Evolutionary conservation across 495 filamentous ascomycete genomes (phyloP).

Genomic region (Glutinoglossum americanum): DNA sequence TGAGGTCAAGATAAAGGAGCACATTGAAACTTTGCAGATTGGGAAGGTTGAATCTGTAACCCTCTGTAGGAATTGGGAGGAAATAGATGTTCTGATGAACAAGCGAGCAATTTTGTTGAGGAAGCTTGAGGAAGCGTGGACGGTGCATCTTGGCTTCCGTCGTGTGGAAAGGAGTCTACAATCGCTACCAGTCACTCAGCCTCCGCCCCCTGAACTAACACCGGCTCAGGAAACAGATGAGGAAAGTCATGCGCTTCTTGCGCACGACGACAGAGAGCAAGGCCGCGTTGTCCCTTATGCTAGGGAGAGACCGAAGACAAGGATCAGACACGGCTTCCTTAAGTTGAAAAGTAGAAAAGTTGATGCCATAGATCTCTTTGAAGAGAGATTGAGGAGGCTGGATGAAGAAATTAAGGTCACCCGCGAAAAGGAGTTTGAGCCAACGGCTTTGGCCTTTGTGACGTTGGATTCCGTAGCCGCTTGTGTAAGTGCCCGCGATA

Average conservation of each 20-base stretch:
- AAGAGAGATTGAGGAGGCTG: slow-evolving; percentile 58
- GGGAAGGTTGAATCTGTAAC: slow-evolving; percentile 86
- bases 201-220: slow-evolving; percentile 22
- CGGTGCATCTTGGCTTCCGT: slow-evolving; percentile 37
- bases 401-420: slow-evolving; percentile 55
- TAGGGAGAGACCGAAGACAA: slow-evolving; percentile 39
- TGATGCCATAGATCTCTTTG: slow-evolving; percentile 86
- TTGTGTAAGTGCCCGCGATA: slow-evolving; percentile 17
- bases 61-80: slow-evolving; percentile 70
- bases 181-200: slow-evolving; percentile 27
- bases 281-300: slow-evolving; percentile 21
- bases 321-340: slow-evolving; percentile 62
- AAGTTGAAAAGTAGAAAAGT: slow-evolving; percentile 48
- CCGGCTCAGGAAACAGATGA: slow-evolving; percentile 23
- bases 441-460: slow-evolving; percentile 77
- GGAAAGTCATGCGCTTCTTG: slow-evolving; percentile 31
- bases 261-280: slow-evolving; percentile 18
- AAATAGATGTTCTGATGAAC: slow-evolving; percentile 55
- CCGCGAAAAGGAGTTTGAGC: slow-evolving; percentile 52
- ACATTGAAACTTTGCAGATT: slow-evolving; percentile 71
- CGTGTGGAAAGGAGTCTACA: slow-evolving; percentile 25
- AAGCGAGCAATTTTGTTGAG: slow-evolving; percentile 40
- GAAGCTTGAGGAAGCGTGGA: slow-evolving; percentile 72
- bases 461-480: slow-evolving; percentile 93
- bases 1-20: slow-evolving; percentile 64